These are phyloP conservation scores for Akanthomyces muscarius DNA, from an alignment of 2,329 filamentous ascomycete species.

Conservation along the genomic window DNA sequence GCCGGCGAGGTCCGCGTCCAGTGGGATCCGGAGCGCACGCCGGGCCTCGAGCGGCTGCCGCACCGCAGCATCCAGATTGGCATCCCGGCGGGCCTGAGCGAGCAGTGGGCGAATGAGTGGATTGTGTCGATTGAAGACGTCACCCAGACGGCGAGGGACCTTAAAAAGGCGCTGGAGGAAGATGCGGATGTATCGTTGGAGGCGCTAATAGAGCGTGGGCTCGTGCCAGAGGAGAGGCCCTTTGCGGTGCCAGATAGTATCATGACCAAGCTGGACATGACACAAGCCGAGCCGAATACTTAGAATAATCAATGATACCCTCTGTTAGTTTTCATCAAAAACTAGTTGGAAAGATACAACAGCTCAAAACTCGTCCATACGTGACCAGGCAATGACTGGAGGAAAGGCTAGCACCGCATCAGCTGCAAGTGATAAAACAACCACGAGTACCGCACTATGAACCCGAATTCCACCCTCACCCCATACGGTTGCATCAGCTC, in stretches of 20 bases:
- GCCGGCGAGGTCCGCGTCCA: conserved; percentile 48
- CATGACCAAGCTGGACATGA: conserved; percentile 31
- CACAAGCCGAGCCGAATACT: background rate
- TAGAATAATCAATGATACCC: background rate
- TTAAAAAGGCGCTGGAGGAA: conserved; percentile 45
- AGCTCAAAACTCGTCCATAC: too few species aligned
- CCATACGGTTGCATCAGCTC: background rate
- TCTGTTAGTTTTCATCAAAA: background rate
- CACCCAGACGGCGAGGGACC: conserved; percentile 45
- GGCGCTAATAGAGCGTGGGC: conserved; percentile 34
- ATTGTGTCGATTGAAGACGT: conserved; percentile 56
- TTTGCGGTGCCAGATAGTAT: conserved; percentile 40
- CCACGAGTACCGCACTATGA: background rate
- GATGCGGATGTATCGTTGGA: conserved; percentile 30
- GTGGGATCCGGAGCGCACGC: conserved; percentile 59
- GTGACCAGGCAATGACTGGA: too few species aligned
- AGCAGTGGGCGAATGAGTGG: conserved; percentile 46
- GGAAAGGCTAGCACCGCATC: background rate
- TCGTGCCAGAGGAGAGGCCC: conserved; percentile 43
- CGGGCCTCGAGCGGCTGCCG: conserved; percentile 40
- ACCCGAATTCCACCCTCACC: background rate
- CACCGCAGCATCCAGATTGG: conserved; percentile 60
- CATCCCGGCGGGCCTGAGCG: conserved; percentile 44
- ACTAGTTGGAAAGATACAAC: too few species aligned
- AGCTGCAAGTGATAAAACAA: conserved; percentile 5